These are phyloP conservation scores for Abelmoschus esculentus DNA, from an alignment of 345 rosid species.

Conservation along the genomic window DNA sequence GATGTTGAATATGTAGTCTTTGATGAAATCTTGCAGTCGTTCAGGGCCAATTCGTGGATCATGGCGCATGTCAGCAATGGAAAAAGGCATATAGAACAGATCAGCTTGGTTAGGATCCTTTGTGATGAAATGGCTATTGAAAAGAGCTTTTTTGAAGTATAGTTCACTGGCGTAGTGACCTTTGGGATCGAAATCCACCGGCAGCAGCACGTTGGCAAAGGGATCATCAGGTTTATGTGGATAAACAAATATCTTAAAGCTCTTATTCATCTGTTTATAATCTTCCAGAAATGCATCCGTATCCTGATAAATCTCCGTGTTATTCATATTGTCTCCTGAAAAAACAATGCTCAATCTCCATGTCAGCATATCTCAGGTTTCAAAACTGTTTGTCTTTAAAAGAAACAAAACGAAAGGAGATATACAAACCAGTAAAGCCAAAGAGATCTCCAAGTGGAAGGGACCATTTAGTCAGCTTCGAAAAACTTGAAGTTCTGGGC, in stretches of 20 bases:
- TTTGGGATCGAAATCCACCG: slow-evolving; percentile 27
- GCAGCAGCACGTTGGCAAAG: slow-evolving; percentile 37
- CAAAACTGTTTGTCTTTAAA: too few species aligned
- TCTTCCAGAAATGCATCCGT: slow-evolving; percentile 37
- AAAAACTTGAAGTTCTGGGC: neutral
- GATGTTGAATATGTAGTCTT: slow-evolving; percentile 31
- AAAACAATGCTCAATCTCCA: too few species aligned
- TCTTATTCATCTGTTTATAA: slow-evolving; percentile 44
- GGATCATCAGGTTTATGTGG: slow-evolving; percentile 45
- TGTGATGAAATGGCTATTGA: slow-evolving; percentile 43
- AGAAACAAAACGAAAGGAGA: too few species aligned
- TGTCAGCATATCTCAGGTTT: too few species aligned
- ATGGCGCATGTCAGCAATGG: slow-evolving; percentile 39
- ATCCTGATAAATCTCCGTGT: slow-evolving; percentile 38
- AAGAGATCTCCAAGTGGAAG: slow-evolving; percentile 9
- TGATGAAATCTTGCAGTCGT: slow-evolving; percentile 36
- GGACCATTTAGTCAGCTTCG: slow-evolving; percentile 12
- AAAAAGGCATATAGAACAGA: slow-evolving; percentile 52
- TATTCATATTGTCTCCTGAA: slow-evolving; percentile 29
- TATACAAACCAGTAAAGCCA: slow-evolving; percentile 9
- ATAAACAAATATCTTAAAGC: slow-evolving; percentile 52
- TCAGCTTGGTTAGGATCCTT: slow-evolving; percentile 39
- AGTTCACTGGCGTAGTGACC: slow-evolving; percentile 52
- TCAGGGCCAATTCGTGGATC: slow-evolving; percentile 35
- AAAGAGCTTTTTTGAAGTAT: slow-evolving; percentile 43